Percentiles rank a stretch among this genome's conserved stretches.
Evolutionary conservation across 2,329 filamentous ascomycete genomes (phyloP).

Genomic region (Rasamsonia emersonii): DNA sequence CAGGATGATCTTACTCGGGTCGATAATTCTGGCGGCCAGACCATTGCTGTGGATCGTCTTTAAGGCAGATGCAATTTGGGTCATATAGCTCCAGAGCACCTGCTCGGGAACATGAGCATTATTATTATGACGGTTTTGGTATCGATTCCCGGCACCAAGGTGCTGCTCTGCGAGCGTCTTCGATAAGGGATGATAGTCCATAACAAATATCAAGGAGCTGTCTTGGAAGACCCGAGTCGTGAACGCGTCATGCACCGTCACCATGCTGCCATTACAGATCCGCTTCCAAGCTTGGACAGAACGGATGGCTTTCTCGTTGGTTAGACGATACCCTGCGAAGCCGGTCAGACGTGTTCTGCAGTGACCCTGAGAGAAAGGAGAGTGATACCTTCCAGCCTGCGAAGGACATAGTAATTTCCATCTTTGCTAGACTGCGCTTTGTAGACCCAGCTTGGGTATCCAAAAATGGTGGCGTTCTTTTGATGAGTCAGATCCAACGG

Average conservation of each 20-base stretch:
- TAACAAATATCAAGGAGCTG: constrained; percentile 87
- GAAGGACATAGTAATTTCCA: constrained; percentile 77
- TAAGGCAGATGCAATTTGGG: constrained; percentile 81
- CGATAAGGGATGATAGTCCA: constrained; percentile 83
- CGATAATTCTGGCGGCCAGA: constrained; percentile 77
- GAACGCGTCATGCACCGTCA: constrained; percentile 84
- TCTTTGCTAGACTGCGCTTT: constrained; percentile 86
- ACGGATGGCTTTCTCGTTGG: constrained; percentile 80
- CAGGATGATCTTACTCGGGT: constrained; percentile 78
- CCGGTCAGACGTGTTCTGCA: constrained; percentile 5
- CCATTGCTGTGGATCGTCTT: constrained; percentile 75
- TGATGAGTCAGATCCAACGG: constrained; percentile 75
- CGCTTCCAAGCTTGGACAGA: constrained; percentile 84
- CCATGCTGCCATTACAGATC: constrained; percentile 70
- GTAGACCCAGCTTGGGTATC: constrained; percentile 88
- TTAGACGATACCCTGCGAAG: constrained; percentile 64
- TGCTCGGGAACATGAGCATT: constrained; percentile 55
- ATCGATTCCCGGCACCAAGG: constrained; percentile 30
- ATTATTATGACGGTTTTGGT: constrained; percentile 36
- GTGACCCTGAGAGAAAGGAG: neutral
- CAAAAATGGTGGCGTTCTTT: constrained; percentile 71
- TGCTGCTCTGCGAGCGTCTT: constrained; percentile 85
- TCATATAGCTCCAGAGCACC: constrained; percentile 82
- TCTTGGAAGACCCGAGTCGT: constrained; percentile 90
- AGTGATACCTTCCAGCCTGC: constrained; percentile 65